phyloP scores from a whole-genome alignment of 306 rosid genomes.

The Cajanus cajan region DNA sequence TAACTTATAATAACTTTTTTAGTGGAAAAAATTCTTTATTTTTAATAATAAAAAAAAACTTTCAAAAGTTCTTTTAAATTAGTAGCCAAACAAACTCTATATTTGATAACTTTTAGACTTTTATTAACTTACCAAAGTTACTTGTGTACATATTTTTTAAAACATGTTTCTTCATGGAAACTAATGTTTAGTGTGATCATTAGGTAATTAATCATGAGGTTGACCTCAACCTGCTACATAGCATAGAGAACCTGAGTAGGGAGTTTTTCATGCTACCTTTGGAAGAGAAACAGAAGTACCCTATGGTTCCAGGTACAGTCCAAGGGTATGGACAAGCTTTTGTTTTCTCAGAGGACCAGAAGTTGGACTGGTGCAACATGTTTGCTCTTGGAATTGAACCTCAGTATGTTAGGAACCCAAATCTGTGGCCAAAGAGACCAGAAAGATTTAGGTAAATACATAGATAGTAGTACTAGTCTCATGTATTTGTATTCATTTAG shows the following conservation, averaged over 20 bases:
- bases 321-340: constrained; percentile 99
- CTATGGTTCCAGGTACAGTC: constrained; percentile 84
- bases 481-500: not conserved
- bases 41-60: too few relatives aligned
- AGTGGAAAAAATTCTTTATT: too few relatives aligned
- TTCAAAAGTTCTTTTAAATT: too few relatives aligned
- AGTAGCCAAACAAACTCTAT: too few relatives aligned
- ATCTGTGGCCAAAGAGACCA: constrained; percentile 83
- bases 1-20: too few relatives aligned
- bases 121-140: not conserved
- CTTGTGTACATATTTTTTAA: not conserved
- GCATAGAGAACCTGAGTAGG: constrained; percentile 58
- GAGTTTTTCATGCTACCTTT: constrained; percentile 92
- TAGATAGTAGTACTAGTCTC: not conserved
- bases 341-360: constrained; percentile 94
- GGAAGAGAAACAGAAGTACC: constrained; percentile 82
- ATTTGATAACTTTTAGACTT: not conserved
- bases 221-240: constrained; percentile 61
- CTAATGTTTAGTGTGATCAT: constrained; percentile 24
- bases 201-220: constrained; percentile 85
- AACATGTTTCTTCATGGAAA: not conserved
- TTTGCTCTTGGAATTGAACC: constrained; percentile 93
- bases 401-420: constrained; percentile 54
- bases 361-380: constrained; percentile 98
- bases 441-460: constrained; percentile 59